These are phyloP conservation scores for Alternaria conjuncta DNA, from an alignment of 2,329 filamentous ascomycete genomes.

Conservation along the genomic window DNA sequence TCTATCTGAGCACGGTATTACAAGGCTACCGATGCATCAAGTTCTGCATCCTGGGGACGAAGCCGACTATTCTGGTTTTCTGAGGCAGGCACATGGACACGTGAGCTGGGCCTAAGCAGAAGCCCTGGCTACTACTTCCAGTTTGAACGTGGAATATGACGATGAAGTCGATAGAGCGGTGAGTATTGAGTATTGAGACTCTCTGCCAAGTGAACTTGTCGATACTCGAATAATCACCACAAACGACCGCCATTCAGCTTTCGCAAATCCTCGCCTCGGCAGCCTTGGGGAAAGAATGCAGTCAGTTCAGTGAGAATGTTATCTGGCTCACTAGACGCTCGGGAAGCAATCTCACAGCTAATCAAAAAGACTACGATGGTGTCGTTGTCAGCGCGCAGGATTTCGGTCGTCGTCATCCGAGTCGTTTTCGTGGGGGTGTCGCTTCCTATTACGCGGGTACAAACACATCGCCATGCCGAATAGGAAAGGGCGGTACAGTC, in stretches of 20 bases:
- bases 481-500: background rate
- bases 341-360: background rate
- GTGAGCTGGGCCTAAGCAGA: background rate
- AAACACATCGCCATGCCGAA: background rate
- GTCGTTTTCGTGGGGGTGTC: constrained; percentile 11
- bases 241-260: background rate
- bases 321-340: background rate
- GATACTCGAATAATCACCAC: background rate
- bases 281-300: background rate
- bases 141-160: background rate
- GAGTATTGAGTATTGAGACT: background rate
- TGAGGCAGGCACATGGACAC: background rate
- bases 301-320: background rate
- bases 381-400: background rate
- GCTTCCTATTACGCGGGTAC: constrained; percentile 1
- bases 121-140: background rate
- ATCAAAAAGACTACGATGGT: background rate
- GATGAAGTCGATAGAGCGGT: background rate
- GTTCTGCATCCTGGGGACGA: background rate
- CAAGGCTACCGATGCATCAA: background rate
- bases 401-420: background rate
- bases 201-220: background rate
- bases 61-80: background rate
- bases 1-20: background rate
- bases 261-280: background rate